Base-by-base conservation (phyloP, 257 asterid genomes). In the Solanum peruvianum region DNA sequence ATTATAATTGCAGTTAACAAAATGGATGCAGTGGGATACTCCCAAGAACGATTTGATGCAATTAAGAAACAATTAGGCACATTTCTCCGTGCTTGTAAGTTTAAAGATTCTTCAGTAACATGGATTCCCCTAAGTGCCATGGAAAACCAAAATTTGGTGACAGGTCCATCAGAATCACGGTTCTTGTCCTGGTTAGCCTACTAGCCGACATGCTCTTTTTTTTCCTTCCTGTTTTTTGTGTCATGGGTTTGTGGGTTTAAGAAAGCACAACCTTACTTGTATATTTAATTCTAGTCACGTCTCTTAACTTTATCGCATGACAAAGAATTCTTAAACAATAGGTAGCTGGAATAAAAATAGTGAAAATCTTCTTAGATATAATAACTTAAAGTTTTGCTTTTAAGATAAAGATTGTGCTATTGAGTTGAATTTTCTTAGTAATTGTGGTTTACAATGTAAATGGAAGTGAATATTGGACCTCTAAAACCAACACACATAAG, bases 91-190 rank as follows among this genome's bases (percentile, higher is more conserved):
- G 78, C 98, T 70, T 97, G 94, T 89, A 95, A 98, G 66, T 97
- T 94, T 87, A 97, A 97, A 90, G 97, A 92, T 85, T 91, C 99
- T 87, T 95, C 93, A 71, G 76, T 96, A 76, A 69, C 85, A 52
- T 97, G 98, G 98, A 90, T 97, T 87, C 99, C 99, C 44, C 89
- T 93, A 33, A 97, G 99, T 91, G 98, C 96, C 85, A 93, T 97
- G 95, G 96, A 93, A 90, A 96, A 96, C 91, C 99, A 97, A 87
- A 97, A 97, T 91, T 92, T 97, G 91, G 90, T 93, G 86, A 88
- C 88, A 78, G 89, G 86, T 86, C 95, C 98, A 87, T 90, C 98
- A 75, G 98, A 94, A 89, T 85, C 52, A 15, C 93, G 90, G 69
- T 83, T 88, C 69, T 58, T 92, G 67, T 93, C 96, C 87, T 97